Conservation (phyloP, 208 protist genomes). For the Crithidia fasciculata region DNA sequence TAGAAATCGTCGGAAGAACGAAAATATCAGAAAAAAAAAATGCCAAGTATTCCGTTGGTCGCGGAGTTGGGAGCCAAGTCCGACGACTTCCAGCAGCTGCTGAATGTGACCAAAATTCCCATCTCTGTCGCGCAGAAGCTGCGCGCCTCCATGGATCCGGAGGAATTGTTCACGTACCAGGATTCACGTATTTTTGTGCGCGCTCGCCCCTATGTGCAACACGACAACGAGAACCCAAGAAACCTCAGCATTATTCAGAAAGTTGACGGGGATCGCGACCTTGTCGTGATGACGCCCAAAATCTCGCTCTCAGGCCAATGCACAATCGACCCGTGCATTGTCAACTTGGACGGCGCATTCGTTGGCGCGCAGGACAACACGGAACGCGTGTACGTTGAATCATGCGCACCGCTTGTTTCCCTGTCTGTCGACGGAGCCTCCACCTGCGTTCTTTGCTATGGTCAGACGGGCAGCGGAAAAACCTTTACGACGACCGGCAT, state of each 20-base stretch:
- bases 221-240: conserved; percentile 73
- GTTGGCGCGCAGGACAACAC: conserved; percentile 65
- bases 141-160: conserved; percentile 57
- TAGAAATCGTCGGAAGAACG: not conserved
- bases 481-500: conserved; percentile 88
- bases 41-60: conserved; percentile 89
- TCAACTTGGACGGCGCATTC: conserved; percentile 84
- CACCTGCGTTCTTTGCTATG: conserved; percentile 90
- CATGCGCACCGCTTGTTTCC: conserved; percentile 79
- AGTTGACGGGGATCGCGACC: conserved; percentile 69
- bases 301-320: conserved; percentile 84
- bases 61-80: conserved; percentile 83
- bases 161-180: conserved; percentile 80
- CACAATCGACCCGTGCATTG: conserved; percentile 72
- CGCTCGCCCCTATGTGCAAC: conserved; percentile 78
- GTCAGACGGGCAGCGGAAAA: conserved; percentile 93
- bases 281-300: conserved; percentile 86
- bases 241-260: conserved; percentile 85
- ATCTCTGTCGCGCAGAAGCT: conserved; percentile 59
- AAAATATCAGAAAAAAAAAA: conserved; percentile 17
- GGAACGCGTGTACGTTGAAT: conserved; percentile 73
- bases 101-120: conserved; percentile 73
- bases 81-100: conserved; percentile 82
- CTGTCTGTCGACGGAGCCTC: conserved; percentile 82
- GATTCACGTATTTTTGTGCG: conserved; percentile 91